These are phyloP conservation scores for Candida sojae DNA, from an alignment of 1,139 yeast genomes.

Conservation along the genomic window DNA sequence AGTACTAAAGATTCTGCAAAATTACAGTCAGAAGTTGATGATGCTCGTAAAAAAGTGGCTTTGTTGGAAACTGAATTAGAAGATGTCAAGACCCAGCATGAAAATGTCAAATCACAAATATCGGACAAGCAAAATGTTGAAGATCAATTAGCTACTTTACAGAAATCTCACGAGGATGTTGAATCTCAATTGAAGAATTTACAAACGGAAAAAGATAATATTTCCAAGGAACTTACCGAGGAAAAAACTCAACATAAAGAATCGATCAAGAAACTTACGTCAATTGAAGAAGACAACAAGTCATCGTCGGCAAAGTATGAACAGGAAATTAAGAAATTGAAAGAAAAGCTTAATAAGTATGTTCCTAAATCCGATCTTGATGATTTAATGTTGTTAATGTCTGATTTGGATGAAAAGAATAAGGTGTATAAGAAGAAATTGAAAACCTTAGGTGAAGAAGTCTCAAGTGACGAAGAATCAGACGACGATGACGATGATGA, in stretches of 20 bases:
- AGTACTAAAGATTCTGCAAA: constrained; percentile 3
- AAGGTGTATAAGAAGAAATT: constrained; percentile 58
- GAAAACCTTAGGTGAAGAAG: constrained; percentile 48
- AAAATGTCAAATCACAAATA: constrained; percentile 4
- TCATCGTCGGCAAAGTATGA: constrained; percentile 11
- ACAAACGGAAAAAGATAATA: constrained; percentile 3
- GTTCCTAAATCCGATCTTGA: constrained; percentile 69
- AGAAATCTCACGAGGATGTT: not conserved
- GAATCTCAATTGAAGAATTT: constrained; percentile 6
- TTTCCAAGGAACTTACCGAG: constrained; percentile 2
- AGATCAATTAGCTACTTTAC: constrained; percentile 13
- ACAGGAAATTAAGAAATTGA: constrained; percentile 14
- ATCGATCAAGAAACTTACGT: constrained; percentile 4
- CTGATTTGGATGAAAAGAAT: constrained; percentile 73
- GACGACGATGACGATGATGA: constrained; percentile 35
- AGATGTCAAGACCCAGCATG: constrained; percentile 4
- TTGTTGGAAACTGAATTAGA: constrained; percentile 1
- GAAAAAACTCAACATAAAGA: constrained; percentile 9
- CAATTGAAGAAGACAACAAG: constrained; percentile 4
- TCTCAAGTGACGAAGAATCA: constrained; percentile 49
- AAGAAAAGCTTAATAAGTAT: constrained; percentile 19
- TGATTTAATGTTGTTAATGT: constrained; percentile 71
- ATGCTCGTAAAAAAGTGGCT: constrained; percentile 14
- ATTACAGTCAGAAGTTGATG: constrained; percentile 9
- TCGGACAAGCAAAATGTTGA: constrained; percentile 9